Conservation (phyloP, 306 rosid genomes). For the Acacia melanoxylon region DNA sequence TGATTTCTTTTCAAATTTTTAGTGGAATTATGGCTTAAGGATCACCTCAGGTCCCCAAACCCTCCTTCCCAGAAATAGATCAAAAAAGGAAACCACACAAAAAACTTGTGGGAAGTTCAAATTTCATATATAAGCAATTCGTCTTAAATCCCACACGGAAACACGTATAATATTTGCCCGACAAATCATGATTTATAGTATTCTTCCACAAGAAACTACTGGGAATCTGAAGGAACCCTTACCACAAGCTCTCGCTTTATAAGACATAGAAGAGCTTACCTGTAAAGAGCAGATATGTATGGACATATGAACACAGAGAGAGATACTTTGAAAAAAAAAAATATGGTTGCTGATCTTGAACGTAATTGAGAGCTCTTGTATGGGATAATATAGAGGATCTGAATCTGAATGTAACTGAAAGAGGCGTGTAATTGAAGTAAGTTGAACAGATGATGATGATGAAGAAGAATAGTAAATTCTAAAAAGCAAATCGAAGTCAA, state of each 20-base stretch:
- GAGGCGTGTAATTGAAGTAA: not conserved
- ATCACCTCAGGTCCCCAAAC: not conserved
- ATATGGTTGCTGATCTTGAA: conserved; percentile 39
- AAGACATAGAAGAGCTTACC: not conserved
- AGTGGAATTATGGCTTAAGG: not conserved
- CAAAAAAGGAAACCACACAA: not conserved
- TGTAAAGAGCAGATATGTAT: not conserved
- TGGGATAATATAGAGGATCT: not conserved
- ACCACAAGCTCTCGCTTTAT: not conserved
- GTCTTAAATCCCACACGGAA: not conserved
- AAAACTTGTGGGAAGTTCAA: not conserved
- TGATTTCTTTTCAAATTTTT: not conserved
- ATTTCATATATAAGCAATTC: not conserved
- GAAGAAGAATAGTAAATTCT: not conserved
- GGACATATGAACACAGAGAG: not conserved
- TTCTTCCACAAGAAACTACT: conserved; percentile 25
- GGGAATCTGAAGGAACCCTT: conserved; percentile 14
- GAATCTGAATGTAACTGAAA: not conserved
- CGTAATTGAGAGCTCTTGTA: not conserved
- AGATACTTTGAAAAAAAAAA: conserved; percentile 65
- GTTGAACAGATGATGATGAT: not conserved
- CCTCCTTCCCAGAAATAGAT: not conserved
- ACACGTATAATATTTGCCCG: not conserved
- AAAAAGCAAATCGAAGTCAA: not conserved
- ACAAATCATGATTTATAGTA: not conserved